These are phyloP conservation scores for Kalmusia sp. DNA, from an alignment of 2,329 filamentous ascomycete genomes.

Conservation along the genomic window DNA sequence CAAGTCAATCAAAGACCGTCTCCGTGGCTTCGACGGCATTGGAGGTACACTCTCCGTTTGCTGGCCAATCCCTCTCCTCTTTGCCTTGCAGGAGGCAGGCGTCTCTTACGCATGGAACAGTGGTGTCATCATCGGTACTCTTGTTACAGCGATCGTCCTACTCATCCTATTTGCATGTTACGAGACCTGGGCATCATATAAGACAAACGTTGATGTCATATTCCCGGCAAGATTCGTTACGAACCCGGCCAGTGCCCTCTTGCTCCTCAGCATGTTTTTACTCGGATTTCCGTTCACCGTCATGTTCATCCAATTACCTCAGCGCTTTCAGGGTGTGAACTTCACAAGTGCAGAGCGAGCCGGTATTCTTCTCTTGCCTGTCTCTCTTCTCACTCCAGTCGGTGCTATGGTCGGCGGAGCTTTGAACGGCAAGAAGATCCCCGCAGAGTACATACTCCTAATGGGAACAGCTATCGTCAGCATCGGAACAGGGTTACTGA, in stretches of 20 bases:
- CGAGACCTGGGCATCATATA: conserved; percentile 36
- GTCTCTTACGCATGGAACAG: conserved; percentile 33
- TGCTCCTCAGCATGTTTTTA: conserved; percentile 34
- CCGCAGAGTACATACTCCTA: conserved; percentile 31
- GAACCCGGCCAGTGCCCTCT: conserved; percentile 29
- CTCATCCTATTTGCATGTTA: conserved; percentile 35
- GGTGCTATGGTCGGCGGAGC: conserved; percentile 34
- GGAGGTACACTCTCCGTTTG: conserved; percentile 38
- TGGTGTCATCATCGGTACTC: conserved; percentile 36
- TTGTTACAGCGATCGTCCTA: conserved; percentile 30
- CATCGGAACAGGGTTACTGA: conserved; percentile 35
- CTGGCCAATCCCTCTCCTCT: conserved; percentile 42
- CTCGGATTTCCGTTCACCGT: conserved; percentile 38
- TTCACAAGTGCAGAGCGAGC: conserved; percentile 37
- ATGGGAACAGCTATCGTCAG: conserved; percentile 24
- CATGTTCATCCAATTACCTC: conserved; percentile 38
- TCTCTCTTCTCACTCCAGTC: conserved; percentile 33
- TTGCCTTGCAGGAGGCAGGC: conserved; percentile 41
- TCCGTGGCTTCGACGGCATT: conserved; percentile 34
- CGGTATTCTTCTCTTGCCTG: conserved; percentile 38
- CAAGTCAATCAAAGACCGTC: conserved; percentile 34
- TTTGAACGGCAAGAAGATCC: conserved; percentile 24
- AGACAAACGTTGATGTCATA: conserved; percentile 31
- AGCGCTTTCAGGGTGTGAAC: conserved; percentile 43
- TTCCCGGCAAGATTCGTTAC: conserved; percentile 37